Conservation (phyloP, 306 rosid species). For the Quercus engelmannii region DNA sequence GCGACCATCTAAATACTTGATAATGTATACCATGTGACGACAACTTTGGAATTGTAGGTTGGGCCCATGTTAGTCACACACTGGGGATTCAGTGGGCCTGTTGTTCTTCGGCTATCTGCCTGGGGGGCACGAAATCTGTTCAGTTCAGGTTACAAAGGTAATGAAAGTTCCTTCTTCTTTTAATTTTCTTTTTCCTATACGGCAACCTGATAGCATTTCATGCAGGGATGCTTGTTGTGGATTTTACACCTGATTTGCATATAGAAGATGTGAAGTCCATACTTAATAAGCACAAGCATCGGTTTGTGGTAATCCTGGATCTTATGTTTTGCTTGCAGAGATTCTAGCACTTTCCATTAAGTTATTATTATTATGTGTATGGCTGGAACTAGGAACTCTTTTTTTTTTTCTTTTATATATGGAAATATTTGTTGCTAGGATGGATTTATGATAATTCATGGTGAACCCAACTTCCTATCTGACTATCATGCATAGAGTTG, state of each 20-base stretch:
- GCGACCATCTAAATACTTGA: slow-evolving; percentile 12
- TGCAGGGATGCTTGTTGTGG: slow-evolving; percentile 72
- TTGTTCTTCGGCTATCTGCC: slow-evolving; percentile 83
- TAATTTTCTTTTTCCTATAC: slow-evolving; percentile 2
- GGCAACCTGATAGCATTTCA: slow-evolving; percentile 23
- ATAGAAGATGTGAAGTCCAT: slow-evolving; percentile 60
- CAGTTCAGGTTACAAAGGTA: slow-evolving; percentile 66
- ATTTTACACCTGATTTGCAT: slow-evolving; percentile 77
- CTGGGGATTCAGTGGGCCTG: slow-evolving; percentile 98
- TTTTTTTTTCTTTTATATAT: background rate
- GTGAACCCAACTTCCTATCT: background rate
- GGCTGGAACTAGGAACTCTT: slow-evolving; percentile 1
- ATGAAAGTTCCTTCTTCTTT: background rate
- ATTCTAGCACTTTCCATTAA: background rate
- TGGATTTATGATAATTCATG: background rate
- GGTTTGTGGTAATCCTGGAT: slow-evolving; percentile 53
- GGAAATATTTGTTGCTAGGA: background rate
- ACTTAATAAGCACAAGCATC: slow-evolving; percentile 63
- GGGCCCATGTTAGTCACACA: slow-evolving; percentile 93
- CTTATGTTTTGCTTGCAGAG: slow-evolving; percentile 16
- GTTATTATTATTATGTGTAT: background rate
- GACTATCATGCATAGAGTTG: background rate
- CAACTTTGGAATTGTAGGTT: slow-evolving; percentile 42
- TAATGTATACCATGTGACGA: slow-evolving; percentile 6
- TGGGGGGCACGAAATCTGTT: slow-evolving; percentile 92